phyloP scores from a whole-genome alignment of 208 protist species.

The Leishmania amazonensis region DNA sequence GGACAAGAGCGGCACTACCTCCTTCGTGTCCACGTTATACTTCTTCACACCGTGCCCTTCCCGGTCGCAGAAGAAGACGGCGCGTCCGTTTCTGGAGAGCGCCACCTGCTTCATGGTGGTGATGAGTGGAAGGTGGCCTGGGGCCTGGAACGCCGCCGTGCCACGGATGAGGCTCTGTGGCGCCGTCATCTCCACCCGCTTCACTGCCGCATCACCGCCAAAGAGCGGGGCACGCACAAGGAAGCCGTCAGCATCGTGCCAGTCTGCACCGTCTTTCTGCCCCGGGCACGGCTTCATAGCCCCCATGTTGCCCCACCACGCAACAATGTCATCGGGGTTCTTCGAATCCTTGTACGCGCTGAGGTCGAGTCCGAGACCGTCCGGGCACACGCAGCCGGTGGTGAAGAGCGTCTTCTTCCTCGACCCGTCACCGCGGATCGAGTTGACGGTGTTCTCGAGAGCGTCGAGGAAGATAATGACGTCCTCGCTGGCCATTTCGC shows the following conservation, averaged over 20 bases:
- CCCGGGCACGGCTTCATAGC: slow-evolving; percentile 12
- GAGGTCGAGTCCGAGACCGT: slow-evolving; percentile 41
- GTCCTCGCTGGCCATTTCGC: slow-evolving; percentile 24
- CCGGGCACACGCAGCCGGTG: slow-evolving; percentile 35
- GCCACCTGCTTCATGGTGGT: slow-evolving; percentile 49
- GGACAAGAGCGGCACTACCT: slow-evolving; percentile 45
- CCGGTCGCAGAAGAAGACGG: slow-evolving; percentile 52
- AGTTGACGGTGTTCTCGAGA: slow-evolving; percentile 14
- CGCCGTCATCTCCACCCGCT: slow-evolving; percentile 27
- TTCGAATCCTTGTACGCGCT: slow-evolving; percentile 25
- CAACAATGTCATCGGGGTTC: slow-evolving; percentile 24
- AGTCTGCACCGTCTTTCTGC: slow-evolving; percentile 32
- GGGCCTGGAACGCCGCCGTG: slow-evolving; percentile 3
- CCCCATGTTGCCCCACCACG: slow-evolving; percentile 47
- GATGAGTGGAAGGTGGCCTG: slow-evolving; percentile 22
- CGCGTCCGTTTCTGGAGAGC: slow-evolving; percentile 25
- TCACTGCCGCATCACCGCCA: slow-evolving; percentile 19
- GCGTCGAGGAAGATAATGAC: slow-evolving; percentile 31
- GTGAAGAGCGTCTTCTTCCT: slow-evolving; percentile 24
- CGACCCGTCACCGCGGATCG: slow-evolving; percentile 32
- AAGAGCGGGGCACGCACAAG: slow-evolving; percentile 25
- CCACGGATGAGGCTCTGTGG: slow-evolving; percentile 15
- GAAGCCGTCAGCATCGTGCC: slow-evolving; percentile 38
- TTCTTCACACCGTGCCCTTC: slow-evolving; percentile 51
- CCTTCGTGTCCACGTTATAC: slow-evolving; percentile 46